Base-by-base conservation (phyloP, 495 filamentous ascomycete genomes). In the Penicillium longicatenatum region DNA sequence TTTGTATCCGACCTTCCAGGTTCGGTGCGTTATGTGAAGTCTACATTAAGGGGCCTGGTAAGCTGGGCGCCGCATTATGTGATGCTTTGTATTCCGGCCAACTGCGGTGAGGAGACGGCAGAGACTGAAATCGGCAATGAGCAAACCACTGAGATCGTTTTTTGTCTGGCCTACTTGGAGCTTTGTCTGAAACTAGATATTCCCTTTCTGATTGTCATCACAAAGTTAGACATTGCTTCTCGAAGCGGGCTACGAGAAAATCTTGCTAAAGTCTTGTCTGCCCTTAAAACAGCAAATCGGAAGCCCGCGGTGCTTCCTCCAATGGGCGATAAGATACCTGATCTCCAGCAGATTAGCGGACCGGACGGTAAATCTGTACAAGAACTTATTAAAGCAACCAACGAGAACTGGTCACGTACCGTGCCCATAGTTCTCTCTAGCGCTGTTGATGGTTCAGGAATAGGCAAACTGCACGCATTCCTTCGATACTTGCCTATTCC, bases 31-130 rank as follows among this genome's bases (percentile, higher is more conserved):
- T 98, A 92, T 72, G 80, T 92, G 41, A 86, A 93, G 55, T 97
- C 95, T 2, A 92, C 89, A 5, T 76, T 98, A 30, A 81, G 93
- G 51, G 91, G 92, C 0, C 75, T 98, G n/a, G 78, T 98, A 46
- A 92, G 93, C 51, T 98, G 94, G 92, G 91, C 90, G 20, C 94
- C 94, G 20, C 93, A 98, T 68, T 97, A 92, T 84, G 92, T 91
- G 7, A 66, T 95, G 44, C 82, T 97, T 11, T 95, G 95, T 64
- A 86, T 97, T 54, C 86, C 93, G 20, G 92, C 91, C 21, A 90
- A 93, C 65, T 86, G 89, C 59, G 80, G 77, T 29, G 83, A 87
- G 37, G 75, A 76, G 35, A 65, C 62, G 16, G 50, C 70, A 12
- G 73, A 82, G 1, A 63, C 75, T 35, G 82, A 86, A 41, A 72